Base-by-base conservation (phyloP, 495 filamentous ascomycete species). In the Thermothielavioides terrestris region DNA sequence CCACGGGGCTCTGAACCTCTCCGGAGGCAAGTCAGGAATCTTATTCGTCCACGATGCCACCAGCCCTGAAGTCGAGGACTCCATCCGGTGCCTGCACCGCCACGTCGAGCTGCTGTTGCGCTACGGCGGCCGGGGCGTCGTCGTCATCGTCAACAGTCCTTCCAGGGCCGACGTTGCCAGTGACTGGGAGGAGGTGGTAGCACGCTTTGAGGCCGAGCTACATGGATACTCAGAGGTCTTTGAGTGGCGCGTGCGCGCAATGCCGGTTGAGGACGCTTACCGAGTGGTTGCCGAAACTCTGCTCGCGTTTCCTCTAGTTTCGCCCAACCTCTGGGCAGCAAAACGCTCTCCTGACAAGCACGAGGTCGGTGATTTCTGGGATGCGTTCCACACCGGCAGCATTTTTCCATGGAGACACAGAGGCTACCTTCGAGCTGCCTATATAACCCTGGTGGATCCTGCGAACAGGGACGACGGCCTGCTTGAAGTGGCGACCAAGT, bases 401-500 rank as follows among this genome's bases (percentile, higher is more conserved):
- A 23, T 51, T 8, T 4, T 21, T 5, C 47, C 53, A 5, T 56
- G 42, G 42, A 27, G 12, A 31, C 48, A 56, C 21, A 41, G 18
- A 21, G 31, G 52, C 11, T 56, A 56, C 22, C 17, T 56, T 26
- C 48, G 42, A 3, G 53, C 53, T n/a, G 43, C 42, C 14, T 52
- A 37, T 11, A 6, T 50, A 20, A 47, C 34, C 6, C 25, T 51
- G 7, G 1, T 48, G 1, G 23, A 25, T 0, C 45, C 21, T 0
- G 46, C 54, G 10, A 49, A 56, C 39, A 15, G 15, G 10, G 25
- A 14, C 20, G 7, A n/a, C 2, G 52, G 46, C 4, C 11, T 61
- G 4, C 50, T 56, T 5, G 59, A 61, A 7, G 30, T 56, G 6
- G 59, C 59, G 0, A 39, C 49, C 8, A 50, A 43, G 9, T 58